Conservation (phyloP, 179 eudicot species). For the Pouteria campechiana region DNA sequence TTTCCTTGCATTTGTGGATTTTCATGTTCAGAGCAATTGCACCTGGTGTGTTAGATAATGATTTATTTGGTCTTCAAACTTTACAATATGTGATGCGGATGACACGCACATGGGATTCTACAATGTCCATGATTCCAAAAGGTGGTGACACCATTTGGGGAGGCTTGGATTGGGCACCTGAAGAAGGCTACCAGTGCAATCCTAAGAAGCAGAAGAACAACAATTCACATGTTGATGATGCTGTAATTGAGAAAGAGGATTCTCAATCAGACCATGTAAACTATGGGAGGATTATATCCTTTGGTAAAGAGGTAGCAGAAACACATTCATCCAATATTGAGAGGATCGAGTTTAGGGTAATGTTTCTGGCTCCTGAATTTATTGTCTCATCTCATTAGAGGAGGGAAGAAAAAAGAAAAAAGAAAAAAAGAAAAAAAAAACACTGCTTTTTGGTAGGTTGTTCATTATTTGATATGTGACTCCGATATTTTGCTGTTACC, state of each 20-base stretch:
- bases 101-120: constrained; percentile 99
- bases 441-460: too few species aligned
- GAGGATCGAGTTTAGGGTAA: constrained; percentile 79
- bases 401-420: not conserved
- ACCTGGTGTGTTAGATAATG: constrained; percentile 69
- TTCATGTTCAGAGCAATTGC: constrained; percentile 62
- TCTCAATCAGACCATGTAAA: constrained; percentile 16
- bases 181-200: constrained; percentile 48
- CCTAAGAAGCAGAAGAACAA: constrained; percentile 31
- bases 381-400: not conserved
- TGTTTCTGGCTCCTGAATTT: constrained; percentile 1
- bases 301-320: constrained; percentile 79
- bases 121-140: constrained; percentile 95
- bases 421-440: too few species aligned
- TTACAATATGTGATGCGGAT: constrained; percentile 82
- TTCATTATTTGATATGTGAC: too few species aligned
- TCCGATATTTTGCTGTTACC: too few species aligned
- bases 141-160: constrained; percentile 98
- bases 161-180: constrained; percentile 92
- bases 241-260: constrained; percentile 16
- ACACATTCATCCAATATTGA: constrained; percentile 43
- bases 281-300: constrained; percentile 84
- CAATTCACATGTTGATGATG: constrained; percentile 15
- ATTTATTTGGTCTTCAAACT: constrained; percentile 73
- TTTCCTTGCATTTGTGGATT: not conserved